Conservation (phyloP, 352 stramenopile species). For the Globisporangium uncinulatum region DNA sequence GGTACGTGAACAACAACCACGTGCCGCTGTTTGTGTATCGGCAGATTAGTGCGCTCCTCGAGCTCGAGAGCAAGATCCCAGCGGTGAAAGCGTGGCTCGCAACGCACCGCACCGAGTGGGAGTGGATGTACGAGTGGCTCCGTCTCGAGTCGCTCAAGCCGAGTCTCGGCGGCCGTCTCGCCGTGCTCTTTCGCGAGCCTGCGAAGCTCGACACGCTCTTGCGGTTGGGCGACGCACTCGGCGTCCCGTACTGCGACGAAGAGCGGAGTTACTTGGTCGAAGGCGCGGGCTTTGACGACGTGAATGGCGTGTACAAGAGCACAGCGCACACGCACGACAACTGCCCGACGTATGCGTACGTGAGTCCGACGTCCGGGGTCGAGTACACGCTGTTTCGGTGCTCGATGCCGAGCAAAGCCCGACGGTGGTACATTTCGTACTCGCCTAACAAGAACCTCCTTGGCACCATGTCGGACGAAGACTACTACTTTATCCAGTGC, state of each 20-base stretch:
- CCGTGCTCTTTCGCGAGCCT: slow-evolving; percentile 57
- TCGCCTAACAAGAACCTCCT: slow-evolving; percentile 86
- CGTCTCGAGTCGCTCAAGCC: slow-evolving; percentile 79
- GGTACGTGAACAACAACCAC: slow-evolving; percentile 63
- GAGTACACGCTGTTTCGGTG: slow-evolving; percentile 96
- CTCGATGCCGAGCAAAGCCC: slow-evolving; percentile 96
- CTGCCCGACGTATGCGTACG: slow-evolving; percentile 62
- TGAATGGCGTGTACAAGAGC: slow-evolving; percentile 95
- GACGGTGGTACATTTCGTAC: slow-evolving; percentile 98
- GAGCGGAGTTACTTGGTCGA: slow-evolving; percentile 86
- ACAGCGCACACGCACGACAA: slow-evolving; percentile 69
- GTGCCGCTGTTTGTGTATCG: slow-evolving; percentile 78
- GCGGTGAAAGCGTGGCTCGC: slow-evolving; percentile 50
- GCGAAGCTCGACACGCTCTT: slow-evolving; percentile 71
- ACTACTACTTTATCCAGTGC: slow-evolving; percentile 84
- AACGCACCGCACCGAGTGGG: slow-evolving; percentile 50
- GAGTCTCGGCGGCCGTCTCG: slow-evolving; percentile 60
- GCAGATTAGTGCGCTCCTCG: slow-evolving; percentile 62
- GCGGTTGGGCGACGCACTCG: slow-evolving; percentile 54
- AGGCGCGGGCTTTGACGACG: slow-evolving; percentile 80
- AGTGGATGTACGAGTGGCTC: slow-evolving; percentile 88
- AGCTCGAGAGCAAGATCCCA: slow-evolving; percentile 62
- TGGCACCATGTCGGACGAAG: slow-evolving; percentile 81
- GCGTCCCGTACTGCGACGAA: slow-evolving; percentile 63
- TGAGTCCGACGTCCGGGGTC: slow-evolving; percentile 39